Evolutionary conservation across 75 land plant species (phyloP).

Genomic region (Chamaecyparis obtusa): DNA sequence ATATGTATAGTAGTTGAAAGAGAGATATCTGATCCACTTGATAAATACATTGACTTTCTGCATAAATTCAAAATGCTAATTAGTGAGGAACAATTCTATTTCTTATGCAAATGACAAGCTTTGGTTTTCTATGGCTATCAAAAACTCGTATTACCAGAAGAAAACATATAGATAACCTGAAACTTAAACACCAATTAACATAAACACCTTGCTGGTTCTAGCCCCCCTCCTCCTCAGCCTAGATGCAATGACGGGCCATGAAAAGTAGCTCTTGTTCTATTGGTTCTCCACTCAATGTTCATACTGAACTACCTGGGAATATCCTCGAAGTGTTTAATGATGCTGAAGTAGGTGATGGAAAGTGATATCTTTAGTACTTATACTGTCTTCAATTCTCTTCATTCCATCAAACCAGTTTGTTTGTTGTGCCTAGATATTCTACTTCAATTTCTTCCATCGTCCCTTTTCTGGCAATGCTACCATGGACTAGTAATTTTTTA

Average conservation of each 20-base stretch:
- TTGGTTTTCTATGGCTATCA: neutral
- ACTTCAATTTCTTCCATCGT: neutral
- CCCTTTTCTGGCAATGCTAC: neutral
- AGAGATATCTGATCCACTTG: conserved; percentile 67
- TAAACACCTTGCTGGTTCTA: neutral
- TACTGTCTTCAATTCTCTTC: neutral
- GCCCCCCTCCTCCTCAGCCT: neutral
- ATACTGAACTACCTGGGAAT: neutral
- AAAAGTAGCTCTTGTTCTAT: neutral
- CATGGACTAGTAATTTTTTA: neutral
- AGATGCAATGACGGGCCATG: neutral
- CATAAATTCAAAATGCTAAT: neutral
- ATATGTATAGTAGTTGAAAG: conserved; percentile 77
- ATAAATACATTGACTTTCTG: conserved; percentile 73
- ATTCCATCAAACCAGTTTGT: neutral
- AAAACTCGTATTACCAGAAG: neutral
- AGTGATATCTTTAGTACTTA: neutral
- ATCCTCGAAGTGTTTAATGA: neutral
- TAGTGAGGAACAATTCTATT: neutral
- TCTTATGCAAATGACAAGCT: neutral
- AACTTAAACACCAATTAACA: neutral
- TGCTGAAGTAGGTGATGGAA: neutral
- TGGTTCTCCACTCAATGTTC: neutral
- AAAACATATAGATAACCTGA: neutral
- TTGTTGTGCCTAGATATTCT: neutral